Evolutionary conservation across 106 monocot genomes (phyloP).

Genomic region (Iris macrosiphon): DNA sequence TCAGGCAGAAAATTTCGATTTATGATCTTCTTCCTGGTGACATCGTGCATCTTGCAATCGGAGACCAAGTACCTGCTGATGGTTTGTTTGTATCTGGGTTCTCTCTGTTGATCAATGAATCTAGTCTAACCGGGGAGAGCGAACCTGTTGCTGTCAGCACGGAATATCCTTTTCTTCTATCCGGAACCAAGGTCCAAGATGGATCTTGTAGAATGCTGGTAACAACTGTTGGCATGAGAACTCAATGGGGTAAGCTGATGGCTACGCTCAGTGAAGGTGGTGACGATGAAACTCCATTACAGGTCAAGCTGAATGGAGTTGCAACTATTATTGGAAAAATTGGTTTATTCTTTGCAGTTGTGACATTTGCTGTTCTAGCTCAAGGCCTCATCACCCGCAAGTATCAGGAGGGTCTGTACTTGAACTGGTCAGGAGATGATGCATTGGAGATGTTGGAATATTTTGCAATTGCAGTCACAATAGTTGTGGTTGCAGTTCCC

Average conservation of each 20-base stretch:
- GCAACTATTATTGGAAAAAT: constrained; percentile 25
- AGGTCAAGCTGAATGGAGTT: constrained; percentile 27
- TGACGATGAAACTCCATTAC: constrained; percentile 31
- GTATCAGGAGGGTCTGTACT: constrained; percentile 2
- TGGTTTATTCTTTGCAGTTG: constrained; percentile 27
- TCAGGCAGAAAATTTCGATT: constrained; percentile 25
- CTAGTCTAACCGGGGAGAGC: constrained; percentile 30
- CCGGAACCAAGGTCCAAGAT: constrained; percentile 30
- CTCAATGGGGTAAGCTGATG: constrained; percentile 34
- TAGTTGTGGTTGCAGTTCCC: constrained; percentile 34
- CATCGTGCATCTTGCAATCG: constrained; percentile 22
- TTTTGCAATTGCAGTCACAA: constrained; percentile 30
- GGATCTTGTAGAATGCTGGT: constrained; percentile 31
- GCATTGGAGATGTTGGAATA: constrained; percentile 17
- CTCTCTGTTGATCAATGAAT: constrained; percentile 22
- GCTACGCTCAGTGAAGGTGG: constrained; percentile 22
- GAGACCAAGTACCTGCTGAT: constrained; percentile 34
- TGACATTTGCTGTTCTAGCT: constrained; percentile 16
- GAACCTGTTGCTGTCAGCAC: constrained; percentile 13
- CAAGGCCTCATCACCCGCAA: constrained; percentile 18
- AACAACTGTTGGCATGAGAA: constrained; percentile 28
- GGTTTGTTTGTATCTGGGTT: constrained; percentile 25
- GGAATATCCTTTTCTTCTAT: constrained; percentile 28
- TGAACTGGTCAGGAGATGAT: constrained; percentile 24
- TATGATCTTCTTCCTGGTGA: constrained; percentile 32